These are phyloP conservation scores for Quambalaria eucalypti DNA, from an alignment of 1,284 basidiomycete species.

Conservation along the genomic window DNA sequence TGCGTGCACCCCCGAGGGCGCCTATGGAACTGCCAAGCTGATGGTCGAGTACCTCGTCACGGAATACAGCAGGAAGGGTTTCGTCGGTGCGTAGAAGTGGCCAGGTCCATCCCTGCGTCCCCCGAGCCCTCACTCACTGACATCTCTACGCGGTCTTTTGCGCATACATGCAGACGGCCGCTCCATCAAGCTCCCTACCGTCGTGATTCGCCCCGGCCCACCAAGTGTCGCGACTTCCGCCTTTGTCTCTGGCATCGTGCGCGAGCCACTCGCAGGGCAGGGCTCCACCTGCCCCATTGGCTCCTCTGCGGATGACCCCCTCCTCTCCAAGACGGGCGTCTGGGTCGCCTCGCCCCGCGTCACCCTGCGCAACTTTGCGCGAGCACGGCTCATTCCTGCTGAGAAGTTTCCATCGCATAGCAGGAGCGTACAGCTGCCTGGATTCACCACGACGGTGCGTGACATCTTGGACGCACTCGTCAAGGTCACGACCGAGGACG, in stretches of 20 bases:
- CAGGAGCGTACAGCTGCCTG: slow-evolving; percentile 19
- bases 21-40: slow-evolving; percentile 25
- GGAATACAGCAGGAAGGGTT: slow-evolving; percentile 23
- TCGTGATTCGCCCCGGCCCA: slow-evolving; percentile 20
- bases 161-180: slow-evolving; percentile 8
- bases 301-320: slow-evolving; percentile 11
- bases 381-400: slow-evolving; percentile 16
- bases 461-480: slow-evolving; percentile 22
- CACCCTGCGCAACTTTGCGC: slow-evolving; percentile 20
- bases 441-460: slow-evolving; percentile 20
- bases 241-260: slow-evolving; percentile 26
- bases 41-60: slow-evolving; percentile 27
- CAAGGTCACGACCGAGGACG: slow-evolving; percentile 6
- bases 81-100: slow-evolving; percentile 12
- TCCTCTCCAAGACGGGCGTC: slow-evolving; percentile 8
- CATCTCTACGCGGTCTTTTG: too few relatives aligned
- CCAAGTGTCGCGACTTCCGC: slow-evolving; percentile 22
- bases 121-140: too few relatives aligned
- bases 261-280: slow-evolving; percentile 19
- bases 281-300: slow-evolving; percentile 24
- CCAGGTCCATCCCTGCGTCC: too few relatives aligned
- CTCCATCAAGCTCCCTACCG: slow-evolving; percentile 20
- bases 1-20: slow-evolving; percentile 17
- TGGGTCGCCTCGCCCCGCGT: slow-evolving; percentile 20
- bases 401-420: slow-evolving; percentile 7